Evolutionary conservation across 2,329 filamentous ascomycete genomes (phyloP), one percentile per base, ranked within the genome.

Genomic region (Helotiales sp.): DNA sequence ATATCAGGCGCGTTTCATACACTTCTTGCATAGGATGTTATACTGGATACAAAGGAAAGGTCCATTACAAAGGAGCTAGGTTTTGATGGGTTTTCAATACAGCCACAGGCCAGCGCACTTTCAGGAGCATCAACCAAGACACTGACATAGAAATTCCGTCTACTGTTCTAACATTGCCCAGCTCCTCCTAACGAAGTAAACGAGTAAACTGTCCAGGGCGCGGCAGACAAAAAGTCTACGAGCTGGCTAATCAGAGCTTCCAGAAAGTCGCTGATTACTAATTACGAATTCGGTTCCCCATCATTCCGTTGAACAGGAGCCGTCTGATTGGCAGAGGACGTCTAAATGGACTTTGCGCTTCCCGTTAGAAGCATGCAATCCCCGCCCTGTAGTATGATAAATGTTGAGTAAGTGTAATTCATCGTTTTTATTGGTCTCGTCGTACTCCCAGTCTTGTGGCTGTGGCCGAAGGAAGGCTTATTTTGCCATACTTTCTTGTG

Each of bases 151-250:
- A 68, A 65, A 65, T 57, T 65, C 55, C 61, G 20, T 64, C 61
- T 49, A 24, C 54, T 64, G 24, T 67, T 64, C 45, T 64, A 64
- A 64, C 65, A 61, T 61, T 61, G 65, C 61, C 60, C 63, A 67
- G 40, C 64, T 67, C 43, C 65, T 64, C 54, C 64, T 64, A n/a
- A n/a, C n/a, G n/a, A n/a, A n/a, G n/a, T n/a, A n/a, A n/a, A n/a
- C n/a, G n/a, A n/a, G n/a, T n/a, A n/a, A n/a, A n/a, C n/a, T n/a
- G n/a, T n/a, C n/a, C n/a, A n/a, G n/a, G n/a, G n/a, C n/a, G n/a
- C n/a, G n/a, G n/a, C n/a, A n/a, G n/a, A n/a, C n/a, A n/a, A n/a
- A n/a, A n/a, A n/a, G n/a, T n/a, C n/a, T n/a, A n/a, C n/a, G 28
- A 54, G 11, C 17, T 32, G 26, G 11, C 50, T 28, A 54, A 54